Evolutionary conservation across 2,329 filamentous ascomycete genomes (phyloP).

Genomic region (Cytospora schulzeri): DNA sequence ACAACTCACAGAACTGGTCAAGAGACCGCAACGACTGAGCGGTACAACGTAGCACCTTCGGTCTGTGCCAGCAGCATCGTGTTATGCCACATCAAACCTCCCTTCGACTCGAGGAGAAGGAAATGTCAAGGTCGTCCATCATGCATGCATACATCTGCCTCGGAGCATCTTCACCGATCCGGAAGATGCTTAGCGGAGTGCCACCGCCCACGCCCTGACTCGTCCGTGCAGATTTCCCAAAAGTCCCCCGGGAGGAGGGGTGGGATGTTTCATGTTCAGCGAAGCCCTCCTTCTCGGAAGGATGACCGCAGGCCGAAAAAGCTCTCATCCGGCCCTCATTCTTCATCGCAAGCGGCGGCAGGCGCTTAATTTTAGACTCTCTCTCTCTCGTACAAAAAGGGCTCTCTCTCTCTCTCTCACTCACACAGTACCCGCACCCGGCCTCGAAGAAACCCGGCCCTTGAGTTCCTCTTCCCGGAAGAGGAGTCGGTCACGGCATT

Average conservation of each 20-base stretch:
- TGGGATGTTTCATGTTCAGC: conserved; percentile 14
- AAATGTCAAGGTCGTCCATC: not conserved
- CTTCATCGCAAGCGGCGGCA: not conserved
- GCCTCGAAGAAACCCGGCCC: not conserved
- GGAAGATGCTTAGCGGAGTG: conserved; percentile 18
- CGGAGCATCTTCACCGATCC: conserved; percentile 12
- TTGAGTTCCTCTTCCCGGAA: not conserved
- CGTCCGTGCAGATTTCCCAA: conserved; percentile 19
- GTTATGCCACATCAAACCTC: not conserved
- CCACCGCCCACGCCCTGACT: conserved; percentile 23
- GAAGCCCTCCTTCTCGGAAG: conserved; percentile 5
- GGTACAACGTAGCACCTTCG: not conserved
- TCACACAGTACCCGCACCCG: not conserved
- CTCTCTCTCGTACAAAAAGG: not conserved
- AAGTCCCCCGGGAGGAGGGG: not conserved
- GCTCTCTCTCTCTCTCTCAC: no score
- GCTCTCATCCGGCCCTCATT: not conserved
- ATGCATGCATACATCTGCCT: not conserved
- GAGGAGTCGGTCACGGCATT: not conserved
- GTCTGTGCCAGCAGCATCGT: not conserved
- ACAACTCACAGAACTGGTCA: not conserved
- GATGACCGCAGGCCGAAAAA: not conserved
- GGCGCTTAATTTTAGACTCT: not conserved
- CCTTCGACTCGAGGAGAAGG: not conserved
- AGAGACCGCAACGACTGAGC: not conserved